A percentile compares a stretch with the other conserved stretches of the same genome.
Conservation (phyloP, 371 early-diverging fungal genomes). For the Quaeritorhiza haematococci region DNA sequence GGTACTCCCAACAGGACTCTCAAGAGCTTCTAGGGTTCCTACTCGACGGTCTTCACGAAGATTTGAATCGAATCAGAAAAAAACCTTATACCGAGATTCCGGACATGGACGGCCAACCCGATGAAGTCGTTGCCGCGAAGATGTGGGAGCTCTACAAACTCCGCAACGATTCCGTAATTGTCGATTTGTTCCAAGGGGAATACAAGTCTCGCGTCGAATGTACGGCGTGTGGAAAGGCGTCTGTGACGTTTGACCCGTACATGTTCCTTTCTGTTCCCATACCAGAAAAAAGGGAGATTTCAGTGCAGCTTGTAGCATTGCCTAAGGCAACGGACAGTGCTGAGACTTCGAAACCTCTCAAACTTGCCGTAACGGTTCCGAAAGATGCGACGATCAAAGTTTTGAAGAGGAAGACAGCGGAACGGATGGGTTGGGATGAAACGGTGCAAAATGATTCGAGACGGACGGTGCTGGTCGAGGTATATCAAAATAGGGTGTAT, state of each 20-base stretch:
- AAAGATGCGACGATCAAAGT: conserved; percentile 55
- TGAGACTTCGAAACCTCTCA: neutral
- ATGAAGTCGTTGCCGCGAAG: conserved; percentile 39
- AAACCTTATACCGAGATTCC: conserved; percentile 45
- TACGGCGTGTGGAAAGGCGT: conserved; percentile 55
- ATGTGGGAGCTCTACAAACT: conserved; percentile 77
- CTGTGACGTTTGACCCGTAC: conserved; percentile 86
- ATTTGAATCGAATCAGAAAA: conserved; percentile 36
- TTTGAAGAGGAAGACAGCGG: conserved; percentile 60
- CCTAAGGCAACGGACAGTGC: neutral
- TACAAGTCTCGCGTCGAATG: conserved; percentile 74
- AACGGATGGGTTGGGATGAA: conserved; percentile 41
- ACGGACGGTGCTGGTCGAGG: conserved; percentile 54
- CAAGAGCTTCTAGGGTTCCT: conserved; percentile 54
- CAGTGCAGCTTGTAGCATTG: neutral
- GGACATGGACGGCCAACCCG: conserved; percentile 61
- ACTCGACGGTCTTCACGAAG: conserved; percentile 55
- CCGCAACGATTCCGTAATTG: conserved; percentile 84
- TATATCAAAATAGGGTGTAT: conserved; percentile 57
- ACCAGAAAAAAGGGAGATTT: neutral
- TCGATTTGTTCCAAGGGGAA: conserved; percentile 81
- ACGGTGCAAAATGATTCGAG: neutral
- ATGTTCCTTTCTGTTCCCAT: conserved; percentile 92
- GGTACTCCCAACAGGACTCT: conserved; percentile 56
- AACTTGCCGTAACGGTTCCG: conserved; percentile 19